Percentiles rank a stretch among this genome's conserved stretches.
These are phyloP conservation scores for Podila verticillata DNA, from an alignment of 192 early-diverging fungal genomes.

Conservation along the genomic window DNA sequence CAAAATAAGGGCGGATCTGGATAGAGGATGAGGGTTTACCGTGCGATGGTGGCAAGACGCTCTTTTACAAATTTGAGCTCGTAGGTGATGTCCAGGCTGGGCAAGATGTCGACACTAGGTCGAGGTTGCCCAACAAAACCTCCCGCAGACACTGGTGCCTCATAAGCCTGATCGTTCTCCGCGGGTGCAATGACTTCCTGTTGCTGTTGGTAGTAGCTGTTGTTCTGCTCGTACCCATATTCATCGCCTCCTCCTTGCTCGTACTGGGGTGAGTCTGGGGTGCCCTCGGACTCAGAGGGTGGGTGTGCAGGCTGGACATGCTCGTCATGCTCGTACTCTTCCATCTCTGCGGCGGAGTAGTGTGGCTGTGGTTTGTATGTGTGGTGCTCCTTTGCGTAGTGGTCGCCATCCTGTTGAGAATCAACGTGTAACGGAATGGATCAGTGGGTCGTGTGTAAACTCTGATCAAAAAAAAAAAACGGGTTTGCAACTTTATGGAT, in stretches of 20 bases:
- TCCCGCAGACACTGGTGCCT: no score
- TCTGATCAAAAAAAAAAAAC: no score
- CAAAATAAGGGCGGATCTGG: no score
- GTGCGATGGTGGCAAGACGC: neutral
- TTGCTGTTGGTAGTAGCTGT: neutral
- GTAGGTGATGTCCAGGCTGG: neutral
- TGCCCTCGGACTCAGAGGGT: no score
- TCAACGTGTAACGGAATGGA: no score
- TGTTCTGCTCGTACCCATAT: neutral
- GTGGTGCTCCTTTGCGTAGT: neutral
- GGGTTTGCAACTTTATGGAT: no score
- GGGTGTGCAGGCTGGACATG: neutral
- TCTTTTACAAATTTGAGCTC: slow-evolving; percentile 7
- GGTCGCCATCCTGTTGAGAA: neutral
- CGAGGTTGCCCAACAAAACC: no score
- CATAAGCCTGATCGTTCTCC: neutral
- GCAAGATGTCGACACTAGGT: slow-evolving; percentile 2
- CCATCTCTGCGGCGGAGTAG: neutral
- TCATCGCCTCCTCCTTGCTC: neutral
- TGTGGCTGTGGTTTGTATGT: neutral
- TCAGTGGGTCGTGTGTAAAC: no score
- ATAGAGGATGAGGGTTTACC: neutral
- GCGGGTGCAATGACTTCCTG: neutral
- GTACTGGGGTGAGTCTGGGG: neutral
- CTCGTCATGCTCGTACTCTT: neutral